Evolutionary conservation across 139 green algal genomes (phyloP), one percentile per base, ranked within the genome.

Genomic region (Spirogloea muscicola): DNA sequence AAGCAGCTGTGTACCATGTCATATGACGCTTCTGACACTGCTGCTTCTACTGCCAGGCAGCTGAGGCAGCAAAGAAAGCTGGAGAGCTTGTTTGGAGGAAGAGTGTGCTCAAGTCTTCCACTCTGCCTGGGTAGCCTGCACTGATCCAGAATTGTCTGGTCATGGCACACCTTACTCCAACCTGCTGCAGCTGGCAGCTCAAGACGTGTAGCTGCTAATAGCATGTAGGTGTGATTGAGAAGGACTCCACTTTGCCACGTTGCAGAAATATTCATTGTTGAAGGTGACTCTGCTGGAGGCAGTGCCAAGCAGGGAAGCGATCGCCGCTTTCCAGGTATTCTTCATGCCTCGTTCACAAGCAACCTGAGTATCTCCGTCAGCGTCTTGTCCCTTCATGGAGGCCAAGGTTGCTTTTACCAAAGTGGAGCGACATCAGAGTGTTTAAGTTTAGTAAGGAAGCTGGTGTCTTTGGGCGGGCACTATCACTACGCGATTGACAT

Each of bases 261-360:
- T 55, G 51, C 59, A 42, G 94, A 99, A 84, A 93, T 99, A 13
- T 99, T 98, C 83, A 76, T 99, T 0, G 94, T 99, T 40, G 94
- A 99, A 82, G 94, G 94, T 0, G 94, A 98, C 86, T 96, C 89
- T 44, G 77, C 88, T 49, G 94, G 94, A 2, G 94, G 94, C 58
- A 94, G 85, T 71, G 89, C 94, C 36, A 98, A 98, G 84, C 92
- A 97, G 81, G 94, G 89, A 0, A 79, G 94, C 0, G 91, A 98
- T 81, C 75, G 94, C 29, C 44, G 60, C 21, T 89, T 89, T 58
- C 91, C 96, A 43, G 92, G 97, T 83, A 93, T 98, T 16, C 97
- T 97, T 82, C 72, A 97, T 0, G 10, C 79, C 97, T 41, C 94
- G 94, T 81, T 95, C 96, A 97, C 87, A 84, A 87, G 16, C 93